Base-by-base conservation (phyloP, 495 filamentous ascomycete species). In the Aspergillus taichungensis region DNA sequence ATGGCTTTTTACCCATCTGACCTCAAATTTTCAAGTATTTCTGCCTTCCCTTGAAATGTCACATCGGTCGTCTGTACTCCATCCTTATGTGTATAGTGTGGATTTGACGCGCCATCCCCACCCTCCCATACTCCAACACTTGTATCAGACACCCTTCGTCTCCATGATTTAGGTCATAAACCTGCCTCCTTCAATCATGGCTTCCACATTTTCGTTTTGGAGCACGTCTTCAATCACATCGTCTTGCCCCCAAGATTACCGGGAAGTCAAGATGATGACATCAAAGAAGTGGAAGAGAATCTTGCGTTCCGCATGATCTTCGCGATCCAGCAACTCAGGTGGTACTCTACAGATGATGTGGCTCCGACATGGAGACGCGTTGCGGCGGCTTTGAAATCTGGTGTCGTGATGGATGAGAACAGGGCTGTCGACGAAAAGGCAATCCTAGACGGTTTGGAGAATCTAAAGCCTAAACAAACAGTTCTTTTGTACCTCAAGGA, bases 401-500 rank as follows among this genome's bases (percentile, higher is more conserved):
- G 62, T 39, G 42, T 46, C 14, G 30, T 28, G 1, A 40, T 75
- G n/a, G 66, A 72, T 42, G 37, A 38, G 1, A 58, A 50, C 29
- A 34, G 64, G 13, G 42, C 53, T 30, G 46, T 77, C 12, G 64
- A 74, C 18, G 66, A 60, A 46, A 49, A 44, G 5, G 53, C 53
- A 1, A 33, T 78, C 6, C 11, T 68, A n/a, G 13, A 49, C 12
- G 58, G 57, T n/a, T 54, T 78, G 7, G 13, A 47, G 1, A 37
- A 46, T 0, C 52, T 77, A 5, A 38, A 65, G 10, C 42, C 45
- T 1, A 42, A 56, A 11, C 46, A 55, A 35, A 46, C 59, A 11
- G 49, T 81, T 11, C 67, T 77, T 11, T 35, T 80, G 6, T 56
- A 77, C 54, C 51, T 83, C 13, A 46, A 54, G 4, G 63, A 69